These are phyloP conservation scores for Kingdonia uniflora DNA, from an alignment of 164 flowering plant genomes.

Conservation along the genomic window DNA sequence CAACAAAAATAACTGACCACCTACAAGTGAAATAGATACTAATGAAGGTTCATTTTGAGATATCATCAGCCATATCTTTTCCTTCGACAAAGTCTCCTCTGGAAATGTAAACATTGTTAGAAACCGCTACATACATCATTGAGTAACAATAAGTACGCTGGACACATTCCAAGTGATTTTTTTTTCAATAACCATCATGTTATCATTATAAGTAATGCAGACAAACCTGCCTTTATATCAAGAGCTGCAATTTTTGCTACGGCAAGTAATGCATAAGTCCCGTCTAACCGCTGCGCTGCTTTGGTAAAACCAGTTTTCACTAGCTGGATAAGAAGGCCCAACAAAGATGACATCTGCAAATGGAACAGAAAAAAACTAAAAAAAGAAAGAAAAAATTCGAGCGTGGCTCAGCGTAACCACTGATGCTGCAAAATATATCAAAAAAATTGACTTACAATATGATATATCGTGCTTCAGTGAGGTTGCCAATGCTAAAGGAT, in stretches of 20 bases:
- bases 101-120: slow-evolving; percentile 10
- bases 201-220: background rate
- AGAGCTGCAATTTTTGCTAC: slow-evolving; percentile 59
- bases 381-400: background rate
- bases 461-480: too few relatives aligned
- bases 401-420: too few relatives aligned
- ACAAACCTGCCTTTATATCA: slow-evolving; percentile 79
- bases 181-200: too few relatives aligned
- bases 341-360: slow-evolving; percentile 59
- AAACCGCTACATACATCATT: too few relatives aligned
- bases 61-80: slow-evolving; percentile 77
- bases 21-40: slow-evolving; percentile 62
- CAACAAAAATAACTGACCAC: slow-evolving; percentile 3
- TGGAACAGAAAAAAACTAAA: background rate
- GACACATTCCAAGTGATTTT: too few relatives aligned
- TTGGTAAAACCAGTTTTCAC: slow-evolving; percentile 91
- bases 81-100: slow-evolving; percentile 77
- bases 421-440: too few relatives aligned
- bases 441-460: too few relatives aligned
- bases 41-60: slow-evolving; percentile 82
- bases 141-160: too few relatives aligned
- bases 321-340: slow-evolving; percentile 72
- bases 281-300: slow-evolving; percentile 87
- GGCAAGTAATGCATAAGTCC: slow-evolving; percentile 67
- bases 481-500: too few relatives aligned